Evolutionary conservation across 495 filamentous ascomycete species (phyloP), one percentile per base, ranked within the genome.

Genomic region (Podospora fimiseda): DNA sequence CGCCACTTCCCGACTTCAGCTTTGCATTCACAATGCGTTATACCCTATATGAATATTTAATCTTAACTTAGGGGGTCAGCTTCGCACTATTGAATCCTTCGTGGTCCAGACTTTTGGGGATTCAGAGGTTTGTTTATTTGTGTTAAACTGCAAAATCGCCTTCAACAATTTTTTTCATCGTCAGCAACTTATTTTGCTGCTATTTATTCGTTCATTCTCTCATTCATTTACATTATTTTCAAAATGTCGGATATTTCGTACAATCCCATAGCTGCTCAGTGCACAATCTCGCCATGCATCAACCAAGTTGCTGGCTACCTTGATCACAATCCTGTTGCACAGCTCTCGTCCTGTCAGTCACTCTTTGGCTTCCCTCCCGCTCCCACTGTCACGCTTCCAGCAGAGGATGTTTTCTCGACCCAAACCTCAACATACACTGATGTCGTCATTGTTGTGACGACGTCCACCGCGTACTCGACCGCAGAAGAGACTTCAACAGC

Each of bases 401-500:
- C 22, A 7, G 47, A 50, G 8, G 27, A 21, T 50, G 16, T 11
- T 50, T 15, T 50, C 30, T 11, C 1, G 3, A 39, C 22, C 16
- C n/a, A 18, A 2, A 50, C 47, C n/a, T 40, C 27, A 9, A 50
- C 47, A 14, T 38, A 50, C 13, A 40, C 24, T 9, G 47, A 38
- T 38, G 21, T 50, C 30, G 30, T 50, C 27, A 40, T 50, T 8
- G 27, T 33, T 5, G 27, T 33, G 27, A 19, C 47, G 24, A 50
- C 47, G 13, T 50, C 47, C 16, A 50, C 47, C 0, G 47, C 22
- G 13, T 50, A 50, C 24, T 50, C 47, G 30, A 50, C 47, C 15
- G 24, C 22, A 16, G 47, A 50, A 20, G 24, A 50, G 30, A 38
- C 19, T 6, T 38, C 24, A 16, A 50, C 47, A 6, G 15, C 47